A percentile compares a stretch with the other conserved stretches of the same genome.
Evolutionary conservation across 192 early-diverging fungal genomes (phyloP).

Genomic region (Globomyces pollinis-pini): DNA sequence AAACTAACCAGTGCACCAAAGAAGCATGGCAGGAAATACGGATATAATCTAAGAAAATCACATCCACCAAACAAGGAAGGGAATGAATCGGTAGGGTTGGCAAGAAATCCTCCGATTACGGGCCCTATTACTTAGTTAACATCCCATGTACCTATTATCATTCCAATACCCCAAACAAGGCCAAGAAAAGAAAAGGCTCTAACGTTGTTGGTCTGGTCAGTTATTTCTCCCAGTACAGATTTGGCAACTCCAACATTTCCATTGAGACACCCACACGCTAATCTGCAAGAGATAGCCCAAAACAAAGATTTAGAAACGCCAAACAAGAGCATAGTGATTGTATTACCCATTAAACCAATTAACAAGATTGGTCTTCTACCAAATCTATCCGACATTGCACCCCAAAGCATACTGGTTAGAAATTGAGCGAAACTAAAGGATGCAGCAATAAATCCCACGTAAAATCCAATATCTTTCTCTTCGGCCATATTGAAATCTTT

Average conservation of each 20-base stretch:
- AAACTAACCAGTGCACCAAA: constrained; percentile 53
- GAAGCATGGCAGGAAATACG: constrained; percentile 80
- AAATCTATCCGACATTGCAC: constrained; percentile 64
- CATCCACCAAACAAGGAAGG: constrained; percentile 46
- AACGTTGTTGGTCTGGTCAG: constrained; percentile 70
- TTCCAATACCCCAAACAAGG: constrained; percentile 60
- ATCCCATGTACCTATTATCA: constrained; percentile 51
- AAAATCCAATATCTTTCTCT: constrained; percentile 75
- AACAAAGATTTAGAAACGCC: constrained; percentile 43
- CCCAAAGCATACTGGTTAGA: constrained; percentile 51
- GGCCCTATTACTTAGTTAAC: constrained; percentile 8
- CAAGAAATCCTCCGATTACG: constrained; percentile 70
- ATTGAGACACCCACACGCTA: constrained; percentile 64
- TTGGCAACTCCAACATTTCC: constrained; percentile 70
- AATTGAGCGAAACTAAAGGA: constrained; percentile 67
- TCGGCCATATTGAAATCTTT: constrained; percentile 32
- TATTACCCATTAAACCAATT: constrained; percentile 69
- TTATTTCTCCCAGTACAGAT: constrained; percentile 76
- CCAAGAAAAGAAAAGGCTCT: constrained; percentile 72
- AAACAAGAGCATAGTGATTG: constrained; percentile 64
- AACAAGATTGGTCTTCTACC: constrained; percentile 77
- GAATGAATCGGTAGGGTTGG: constrained; percentile 61
- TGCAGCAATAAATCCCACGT: constrained; percentile 67
- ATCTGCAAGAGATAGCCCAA: constrained; percentile 30
- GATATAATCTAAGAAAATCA: constrained; percentile 61